Evolutionary conservation across 768 basidiomycete genomes (phyloP).

Genomic region (Lentinus brumalis): DNA sequence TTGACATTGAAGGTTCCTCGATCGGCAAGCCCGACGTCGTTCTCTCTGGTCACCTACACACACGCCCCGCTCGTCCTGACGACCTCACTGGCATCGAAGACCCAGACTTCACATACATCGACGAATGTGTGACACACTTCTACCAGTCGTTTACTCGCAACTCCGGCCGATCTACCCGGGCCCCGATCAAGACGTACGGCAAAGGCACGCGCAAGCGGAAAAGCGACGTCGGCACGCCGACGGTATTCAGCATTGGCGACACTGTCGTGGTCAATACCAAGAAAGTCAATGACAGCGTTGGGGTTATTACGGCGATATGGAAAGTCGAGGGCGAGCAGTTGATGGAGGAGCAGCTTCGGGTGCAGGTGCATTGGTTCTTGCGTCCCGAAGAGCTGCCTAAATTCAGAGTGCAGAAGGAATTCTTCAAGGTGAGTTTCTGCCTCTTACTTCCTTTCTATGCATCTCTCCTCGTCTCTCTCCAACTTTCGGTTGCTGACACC

Average conservation of each 20-base stretch:
- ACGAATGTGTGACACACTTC: neutral
- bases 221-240: neutral
- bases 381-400: conserved; percentile 62
- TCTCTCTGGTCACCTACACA: conserved; percentile 16
- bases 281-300: conserved; percentile 57
- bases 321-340: conserved; percentile 41
- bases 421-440: conserved; percentile 24
- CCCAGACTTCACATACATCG: neutral
- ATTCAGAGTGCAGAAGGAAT: conserved; percentile 59
- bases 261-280: conserved; percentile 59
- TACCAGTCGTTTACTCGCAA: neutral
- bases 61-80: conserved; percentile 20
- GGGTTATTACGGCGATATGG: conserved; percentile 73
- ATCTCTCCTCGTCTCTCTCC: too few species aligned
- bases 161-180: neutral
- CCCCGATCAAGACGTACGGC: neutral
- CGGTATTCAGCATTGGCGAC: conserved; percentile 58
- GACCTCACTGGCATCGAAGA: neutral
- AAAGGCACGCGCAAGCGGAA: neutral
- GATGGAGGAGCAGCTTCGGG: conserved; percentile 45
- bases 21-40: conserved; percentile 20
- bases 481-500: too few species aligned
- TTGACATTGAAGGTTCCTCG: conserved; percentile 12
- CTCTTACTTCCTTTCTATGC: too few species aligned
- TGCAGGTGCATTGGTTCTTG: conserved; percentile 77